phyloP scores from a whole-genome alignment of 2,329 filamentous ascomycete species.

The Aspergillus viridinutans region DNA sequence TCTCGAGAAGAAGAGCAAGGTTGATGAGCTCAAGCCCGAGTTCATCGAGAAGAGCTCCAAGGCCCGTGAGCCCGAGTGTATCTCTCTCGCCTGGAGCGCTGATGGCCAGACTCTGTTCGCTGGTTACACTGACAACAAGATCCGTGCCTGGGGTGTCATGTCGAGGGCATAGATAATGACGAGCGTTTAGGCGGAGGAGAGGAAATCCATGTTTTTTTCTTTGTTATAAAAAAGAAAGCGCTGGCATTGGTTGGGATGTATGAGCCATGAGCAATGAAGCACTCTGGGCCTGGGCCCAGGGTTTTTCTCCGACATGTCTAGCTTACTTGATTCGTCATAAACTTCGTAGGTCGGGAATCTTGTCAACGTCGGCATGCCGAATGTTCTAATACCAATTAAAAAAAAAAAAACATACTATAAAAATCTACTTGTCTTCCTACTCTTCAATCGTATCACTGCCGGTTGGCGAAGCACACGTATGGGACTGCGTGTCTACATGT shows the following conservation, averaged over 20 bases:
- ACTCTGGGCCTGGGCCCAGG: conserved; percentile 21
- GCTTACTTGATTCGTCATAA: conserved; percentile 33
- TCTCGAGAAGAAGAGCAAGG: conserved; percentile 99
- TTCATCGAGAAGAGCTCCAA: conserved; percentile 96
- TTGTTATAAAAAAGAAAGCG: conserved; percentile 33
- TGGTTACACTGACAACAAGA: conserved; percentile 99
- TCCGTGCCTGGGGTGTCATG: conserved; percentile 97
- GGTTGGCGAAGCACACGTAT: too few species aligned
- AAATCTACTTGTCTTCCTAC: not conserved
- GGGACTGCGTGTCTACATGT: too few species aligned
- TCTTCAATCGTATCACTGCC: not conserved
- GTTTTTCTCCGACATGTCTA: conserved; percentile 35
- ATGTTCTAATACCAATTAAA: conserved; percentile 41
- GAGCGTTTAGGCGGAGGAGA: conserved; percentile 13
- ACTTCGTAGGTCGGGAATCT: conserved; percentile 32
- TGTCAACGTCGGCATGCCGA: conserved; percentile 28
- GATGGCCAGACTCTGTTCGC: conserved; percentile 99
- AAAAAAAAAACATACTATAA: conserved; percentile 24
- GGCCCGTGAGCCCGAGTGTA: conserved; percentile 97
- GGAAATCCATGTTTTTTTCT: conserved; percentile 23
- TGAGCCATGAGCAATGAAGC: conserved; percentile 45
- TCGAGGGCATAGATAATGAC: conserved; percentile 66
- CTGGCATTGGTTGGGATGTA: conserved; percentile 39
- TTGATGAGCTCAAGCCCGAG: conserved; percentile 99
- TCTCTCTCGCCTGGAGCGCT: conserved; percentile 94